A percentile compares a stretch with the other conserved stretches of the same genome.
phyloP scores from a whole-genome alignment of 306 rosid species.

The Quercus berberidifolia region DNA sequence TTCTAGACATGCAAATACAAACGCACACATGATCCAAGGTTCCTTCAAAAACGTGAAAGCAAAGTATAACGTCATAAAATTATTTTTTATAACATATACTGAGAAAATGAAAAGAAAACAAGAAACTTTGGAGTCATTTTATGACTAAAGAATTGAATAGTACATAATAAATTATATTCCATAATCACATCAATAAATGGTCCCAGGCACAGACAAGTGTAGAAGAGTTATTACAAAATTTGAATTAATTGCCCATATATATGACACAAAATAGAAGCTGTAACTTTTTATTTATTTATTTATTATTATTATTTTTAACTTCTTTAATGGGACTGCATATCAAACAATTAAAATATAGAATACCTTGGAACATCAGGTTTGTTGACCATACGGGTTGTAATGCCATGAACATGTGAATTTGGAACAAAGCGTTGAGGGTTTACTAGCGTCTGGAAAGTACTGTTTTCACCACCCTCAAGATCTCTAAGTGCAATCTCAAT shows the following conservation, averaged over 20 bases:
- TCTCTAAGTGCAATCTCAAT: slow-evolving; percentile 78
- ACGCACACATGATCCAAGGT: neutral
- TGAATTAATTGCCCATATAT: neutral
- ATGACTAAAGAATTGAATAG: no score
- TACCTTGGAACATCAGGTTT: slow-evolving; percentile 84
- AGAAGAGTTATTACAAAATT: neutral
- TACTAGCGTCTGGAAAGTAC: slow-evolving; percentile 86
- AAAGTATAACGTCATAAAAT: neutral
- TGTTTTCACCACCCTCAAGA: slow-evolving; percentile 80
- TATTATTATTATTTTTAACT: neutral
- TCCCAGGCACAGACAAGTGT: neutral
- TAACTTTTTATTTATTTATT: neutral
- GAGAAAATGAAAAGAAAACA: neutral
- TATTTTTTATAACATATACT: neutral
- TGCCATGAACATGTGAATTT: slow-evolving; percentile 60
- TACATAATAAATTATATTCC: neutral
- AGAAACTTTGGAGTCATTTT: neutral
- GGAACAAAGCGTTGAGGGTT: slow-evolving; percentile 59
- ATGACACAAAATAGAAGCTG: neutral
- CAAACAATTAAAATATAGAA: slow-evolving; percentile 8
- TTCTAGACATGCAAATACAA: neutral
- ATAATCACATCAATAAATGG: neutral
- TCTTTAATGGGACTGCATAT: neutral
- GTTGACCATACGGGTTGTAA: slow-evolving; percentile 58
- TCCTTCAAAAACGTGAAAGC: neutral